These are phyloP conservation scores for Leccinum incarnatum DNA, from an alignment of 768 basidiomycete species.

Conservation along the genomic window DNA sequence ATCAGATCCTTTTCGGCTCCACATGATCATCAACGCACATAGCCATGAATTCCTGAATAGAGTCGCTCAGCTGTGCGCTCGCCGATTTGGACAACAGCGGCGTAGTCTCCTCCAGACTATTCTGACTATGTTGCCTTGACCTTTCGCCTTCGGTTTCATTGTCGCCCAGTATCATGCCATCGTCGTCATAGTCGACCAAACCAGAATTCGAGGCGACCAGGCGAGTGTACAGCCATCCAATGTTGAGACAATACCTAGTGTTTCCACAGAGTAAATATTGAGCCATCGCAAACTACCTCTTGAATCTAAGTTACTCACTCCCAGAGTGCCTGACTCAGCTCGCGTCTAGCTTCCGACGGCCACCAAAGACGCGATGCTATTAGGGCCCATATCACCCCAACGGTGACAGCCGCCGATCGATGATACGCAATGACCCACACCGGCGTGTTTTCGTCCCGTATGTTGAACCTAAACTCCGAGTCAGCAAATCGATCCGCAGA, in stretches of 20 bases:
- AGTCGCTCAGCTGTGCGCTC: constrained; percentile 49
- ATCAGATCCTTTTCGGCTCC: constrained; percentile 1
- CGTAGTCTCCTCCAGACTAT: constrained; percentile 30
- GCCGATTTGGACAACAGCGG: constrained; percentile 35
- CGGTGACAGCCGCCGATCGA: constrained; percentile 76
- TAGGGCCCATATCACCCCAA: constrained; percentile 87
- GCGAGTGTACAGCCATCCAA: constrained; percentile 93
- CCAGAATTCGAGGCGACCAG: constrained; percentile 86
- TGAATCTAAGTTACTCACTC: constrained; percentile 54
- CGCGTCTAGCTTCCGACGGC: constrained; percentile 91
- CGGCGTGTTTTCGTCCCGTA: constrained; percentile 59
- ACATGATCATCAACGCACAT: constrained; percentile 53
- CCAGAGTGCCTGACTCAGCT: constrained; percentile 79
- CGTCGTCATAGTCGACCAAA: constrained; percentile 45
- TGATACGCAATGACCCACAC: constrained; percentile 70
- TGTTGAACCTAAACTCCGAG: constrained; percentile 62
- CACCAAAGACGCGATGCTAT: constrained; percentile 91
- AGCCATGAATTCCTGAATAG: constrained; percentile 86
- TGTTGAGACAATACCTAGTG: constrained; percentile 87
- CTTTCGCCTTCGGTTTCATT: neutral
- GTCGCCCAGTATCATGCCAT: constrained; percentile 1
- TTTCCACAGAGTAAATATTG: neutral
- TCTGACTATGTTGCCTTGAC: neutral
- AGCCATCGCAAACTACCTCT: neutral
- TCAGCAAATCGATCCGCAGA: neutral